Evolutionary conservation across 768 basidiomycete species (phyloP), one percentile per base, ranked within the genome.

Genomic region (Hemileccinum rubropunctum): DNA sequence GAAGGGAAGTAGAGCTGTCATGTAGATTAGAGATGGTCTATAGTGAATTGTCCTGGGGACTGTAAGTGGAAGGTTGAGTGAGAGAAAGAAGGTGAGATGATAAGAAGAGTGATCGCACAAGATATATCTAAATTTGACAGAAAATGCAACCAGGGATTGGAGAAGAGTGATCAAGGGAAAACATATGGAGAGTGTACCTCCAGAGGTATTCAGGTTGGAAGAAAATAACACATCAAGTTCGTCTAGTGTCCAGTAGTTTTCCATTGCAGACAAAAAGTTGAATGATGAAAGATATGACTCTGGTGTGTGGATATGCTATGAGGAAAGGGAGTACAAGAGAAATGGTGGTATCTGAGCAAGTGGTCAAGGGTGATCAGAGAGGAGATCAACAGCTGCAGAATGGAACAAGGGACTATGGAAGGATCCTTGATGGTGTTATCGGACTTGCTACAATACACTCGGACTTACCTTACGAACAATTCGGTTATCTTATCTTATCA

Each of bases 101-200:
- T 13, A 8, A 10, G 30, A 18, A 38, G 4, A 4, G 39, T 5
- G 60, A 59, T 61, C 60, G 45, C 40, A 42, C 36, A 41, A 28
- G 51, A 63, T 56, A 51, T 40, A 42, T 44, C 54, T 35, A 26
- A 7, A 0, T 3, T 13, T 47, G 59, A 58, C 45, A 41, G 37
- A 44, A 42, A 47, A 53, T 40, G 47, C 42, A 39, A 30, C 21
- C 34, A 39, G 28, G 18, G 44, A 48, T 28, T 53, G 42, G 46
- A 47, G 52, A 50, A 45, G 57, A 21, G 12, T 37, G 52, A 54
- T 60, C 32, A 36, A 40, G 48, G 21, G 23, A 21, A 39, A 14
- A 42, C 40, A 38, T 37, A 59, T 50, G 57, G 57, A 34, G 47
- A 40, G 42, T 64, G 46, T 61, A 68, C 65, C 64, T 59, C 64